phyloP scores from a whole-genome alignment of 305 asterid species.

The Solanum hybrid region DNA sequence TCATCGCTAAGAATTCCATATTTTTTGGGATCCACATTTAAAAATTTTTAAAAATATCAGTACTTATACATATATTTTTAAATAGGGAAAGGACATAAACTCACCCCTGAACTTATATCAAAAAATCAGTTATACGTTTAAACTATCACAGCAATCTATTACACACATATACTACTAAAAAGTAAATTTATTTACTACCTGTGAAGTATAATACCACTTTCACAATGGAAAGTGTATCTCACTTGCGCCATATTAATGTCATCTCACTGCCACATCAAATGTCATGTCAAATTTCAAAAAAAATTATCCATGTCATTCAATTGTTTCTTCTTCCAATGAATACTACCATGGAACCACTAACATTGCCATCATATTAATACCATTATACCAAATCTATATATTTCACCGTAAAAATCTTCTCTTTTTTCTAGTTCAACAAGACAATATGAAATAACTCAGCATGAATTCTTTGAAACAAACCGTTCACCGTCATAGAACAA shows the following conservation, averaged over 20 bases:
- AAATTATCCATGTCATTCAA: not conserved
- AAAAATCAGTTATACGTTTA: too few species aligned
- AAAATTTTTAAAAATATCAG: too few species aligned
- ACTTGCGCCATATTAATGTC: not conserved
- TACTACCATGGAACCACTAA: too few species aligned
- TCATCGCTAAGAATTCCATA: too few species aligned
- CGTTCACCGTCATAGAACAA: not conserved
- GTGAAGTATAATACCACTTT: too few species aligned
- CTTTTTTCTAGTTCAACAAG: not conserved
- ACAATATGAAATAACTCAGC: not conserved
- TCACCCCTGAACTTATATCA: fast-evolving
- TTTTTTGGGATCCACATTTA: too few species aligned
- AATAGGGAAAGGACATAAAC: too few species aligned
- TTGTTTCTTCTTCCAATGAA: not conserved
- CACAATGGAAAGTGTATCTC: not conserved
- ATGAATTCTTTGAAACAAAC: not conserved
- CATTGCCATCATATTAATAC: too few species aligned
- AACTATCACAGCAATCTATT: fast-evolving
- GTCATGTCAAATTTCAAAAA: not conserved
- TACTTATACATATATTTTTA: too few species aligned
- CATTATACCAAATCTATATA: too few species aligned
- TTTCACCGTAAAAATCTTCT: not conserved
- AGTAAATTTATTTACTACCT: too few species aligned
- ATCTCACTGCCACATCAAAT: not conserved
- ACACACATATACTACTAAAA: too few species aligned